These are phyloP conservation scores for Carex arenaria DNA, from an alignment of 202 grass and related monocot species.

Conservation along the genomic window DNA sequence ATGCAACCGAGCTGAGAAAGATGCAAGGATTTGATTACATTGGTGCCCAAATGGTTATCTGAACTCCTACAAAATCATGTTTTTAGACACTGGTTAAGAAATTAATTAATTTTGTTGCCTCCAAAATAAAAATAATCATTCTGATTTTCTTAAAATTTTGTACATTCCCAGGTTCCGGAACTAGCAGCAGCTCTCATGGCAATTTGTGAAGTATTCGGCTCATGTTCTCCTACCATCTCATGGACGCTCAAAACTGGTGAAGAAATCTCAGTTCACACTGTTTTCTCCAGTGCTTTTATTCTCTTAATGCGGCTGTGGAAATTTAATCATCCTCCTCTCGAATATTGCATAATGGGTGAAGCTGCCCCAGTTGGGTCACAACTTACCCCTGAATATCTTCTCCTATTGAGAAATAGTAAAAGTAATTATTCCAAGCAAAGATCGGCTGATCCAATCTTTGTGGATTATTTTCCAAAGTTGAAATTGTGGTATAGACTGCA, in stretches of 20 bases:
- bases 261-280: conserved; percentile 65
- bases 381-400: conserved; percentile 88
- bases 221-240: conserved; percentile 69
- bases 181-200: conserved; percentile 85
- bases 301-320: conserved; percentile 97
- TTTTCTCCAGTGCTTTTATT: conserved; percentile 97
- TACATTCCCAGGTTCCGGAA: conserved; percentile 63
- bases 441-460: conserved; percentile 55
- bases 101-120: background rate
- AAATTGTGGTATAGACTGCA: conserved; percentile 88
- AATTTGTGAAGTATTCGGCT: conserved; percentile 92
- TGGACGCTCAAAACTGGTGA: conserved; percentile 56
- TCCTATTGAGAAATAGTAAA: conserved; percentile 60
- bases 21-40: background rate
- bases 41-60: background rate
- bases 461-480: conserved; percentile 94
- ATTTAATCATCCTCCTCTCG: conserved; percentile 94
- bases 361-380: conserved; percentile 92
- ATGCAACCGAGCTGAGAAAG: background rate
- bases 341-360: conserved; percentile 92
- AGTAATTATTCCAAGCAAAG: conserved; percentile 29
- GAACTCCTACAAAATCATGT: background rate
- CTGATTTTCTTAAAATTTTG: background rate
- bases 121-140: background rate
- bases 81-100: background rate